A percentile compares a stretch with the other conserved stretches of the same genome.
phyloP scores from a whole-genome alignment of 352 stramenopile species.

The Globisporangium middletonii region DNA sequence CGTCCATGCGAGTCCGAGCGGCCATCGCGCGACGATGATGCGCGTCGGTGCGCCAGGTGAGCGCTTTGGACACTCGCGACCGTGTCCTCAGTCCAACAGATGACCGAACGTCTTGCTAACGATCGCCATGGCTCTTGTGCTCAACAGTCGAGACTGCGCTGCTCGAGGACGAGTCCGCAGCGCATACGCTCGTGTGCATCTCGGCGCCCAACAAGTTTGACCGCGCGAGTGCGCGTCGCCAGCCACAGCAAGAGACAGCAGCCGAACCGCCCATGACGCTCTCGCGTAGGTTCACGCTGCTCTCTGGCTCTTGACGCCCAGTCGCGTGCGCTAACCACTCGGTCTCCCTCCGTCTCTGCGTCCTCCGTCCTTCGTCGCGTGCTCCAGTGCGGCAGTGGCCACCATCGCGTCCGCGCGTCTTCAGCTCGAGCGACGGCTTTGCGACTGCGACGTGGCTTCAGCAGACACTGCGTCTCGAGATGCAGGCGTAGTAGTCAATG shows the following conservation, averaged over 20 bases:
- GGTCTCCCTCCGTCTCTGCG: background rate
- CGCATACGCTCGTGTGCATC: constrained; percentile 2
- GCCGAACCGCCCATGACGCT: background rate
- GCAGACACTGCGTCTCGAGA: background rate
- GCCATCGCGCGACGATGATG: background rate
- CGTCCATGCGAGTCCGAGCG: background rate
- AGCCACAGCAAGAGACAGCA: background rate
- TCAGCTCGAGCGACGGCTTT: constrained; percentile 15
- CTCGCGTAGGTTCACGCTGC: background rate
- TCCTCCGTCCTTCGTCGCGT: background rate
- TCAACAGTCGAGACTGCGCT: background rate
- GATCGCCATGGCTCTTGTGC: background rate
- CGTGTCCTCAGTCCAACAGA: background rate
- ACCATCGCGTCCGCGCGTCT: constrained; percentile 4
- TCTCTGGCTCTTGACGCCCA: background rate
- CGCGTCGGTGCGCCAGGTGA: background rate
- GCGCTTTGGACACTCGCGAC: background rate
- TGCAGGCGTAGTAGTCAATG: background rate
- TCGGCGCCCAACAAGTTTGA: constrained; percentile 11
- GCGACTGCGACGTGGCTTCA: constrained; percentile 11
- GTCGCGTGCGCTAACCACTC: background rate
- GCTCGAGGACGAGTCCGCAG: background rate
- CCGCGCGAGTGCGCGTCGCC: too few species aligned
- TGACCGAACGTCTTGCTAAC: background rate
- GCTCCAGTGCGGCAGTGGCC: constrained; percentile 6